Conservation (phyloP, 1,139 yeast genomes). For the Candida gigantensis region DNA sequence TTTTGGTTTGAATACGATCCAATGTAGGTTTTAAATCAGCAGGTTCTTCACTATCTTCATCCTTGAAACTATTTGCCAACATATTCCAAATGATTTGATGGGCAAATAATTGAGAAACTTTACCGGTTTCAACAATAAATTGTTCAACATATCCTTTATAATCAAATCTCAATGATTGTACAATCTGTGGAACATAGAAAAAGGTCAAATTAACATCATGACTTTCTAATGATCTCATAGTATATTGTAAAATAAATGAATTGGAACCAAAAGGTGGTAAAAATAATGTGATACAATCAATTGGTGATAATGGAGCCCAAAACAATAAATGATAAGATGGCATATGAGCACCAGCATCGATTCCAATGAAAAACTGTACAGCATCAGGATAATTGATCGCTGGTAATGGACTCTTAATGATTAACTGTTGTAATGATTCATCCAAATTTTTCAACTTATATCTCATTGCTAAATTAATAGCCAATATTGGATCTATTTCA, state of each 20-base stretch:
- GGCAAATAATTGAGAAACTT: conserved; percentile 86
- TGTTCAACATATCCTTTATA: conserved; percentile 81
- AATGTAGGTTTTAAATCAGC: conserved; percentile 82
- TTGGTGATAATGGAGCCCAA: conserved; percentile 80
- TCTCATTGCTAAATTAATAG: conserved; percentile 68
- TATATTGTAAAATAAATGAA: conserved; percentile 75
- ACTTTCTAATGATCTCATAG: conserved; percentile 85
- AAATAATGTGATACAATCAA: conserved; percentile 83
- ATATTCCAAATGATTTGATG: conserved; percentile 99
- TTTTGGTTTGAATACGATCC: conserved; percentile 68
- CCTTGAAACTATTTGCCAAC: conserved; percentile 89
- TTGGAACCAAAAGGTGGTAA: conserved; percentile 72
- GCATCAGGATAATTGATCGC: conserved; percentile 67
- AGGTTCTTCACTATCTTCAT: conserved; percentile 79
- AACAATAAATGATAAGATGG: conserved; percentile 55
- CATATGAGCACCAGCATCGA: conserved; percentile 41
- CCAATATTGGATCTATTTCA: conserved; percentile 68
- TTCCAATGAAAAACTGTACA: conserved; percentile 55
- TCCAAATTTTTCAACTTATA: conserved; percentile 46
- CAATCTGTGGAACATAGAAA: conserved; percentile 97
- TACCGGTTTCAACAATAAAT: conserved; percentile 89
- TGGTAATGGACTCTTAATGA: conserved; percentile 58
- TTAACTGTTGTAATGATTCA: conserved; percentile 46
- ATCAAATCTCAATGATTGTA: conserved; percentile 86
- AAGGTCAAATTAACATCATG: conserved; percentile 89